phyloP scores from a whole-genome alignment of 192 early-diverging fungal genomes.

The Dissophora globulifera region DNA sequence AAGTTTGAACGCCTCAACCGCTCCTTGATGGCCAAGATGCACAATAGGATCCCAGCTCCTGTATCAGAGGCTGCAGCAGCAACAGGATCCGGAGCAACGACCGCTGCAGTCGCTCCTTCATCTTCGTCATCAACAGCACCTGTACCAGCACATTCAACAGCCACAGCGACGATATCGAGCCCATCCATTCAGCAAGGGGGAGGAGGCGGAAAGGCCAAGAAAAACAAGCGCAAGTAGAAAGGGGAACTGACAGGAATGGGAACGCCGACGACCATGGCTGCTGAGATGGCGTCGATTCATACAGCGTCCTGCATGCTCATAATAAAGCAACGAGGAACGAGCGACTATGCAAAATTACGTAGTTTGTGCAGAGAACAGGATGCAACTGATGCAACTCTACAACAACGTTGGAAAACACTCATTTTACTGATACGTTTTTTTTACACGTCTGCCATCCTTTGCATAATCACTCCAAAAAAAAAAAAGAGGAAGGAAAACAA shows the following conservation, averaged over 20 bases:
- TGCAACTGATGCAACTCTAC: too few relatives aligned
- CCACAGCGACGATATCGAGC: slow-evolving; percentile 43
- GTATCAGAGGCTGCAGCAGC: slow-evolving; percentile 17
- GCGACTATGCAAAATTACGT: too few relatives aligned
- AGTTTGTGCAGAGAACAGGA: too few relatives aligned
- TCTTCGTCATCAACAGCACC: slow-evolving; percentile 16
- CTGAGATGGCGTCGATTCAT: not conserved
- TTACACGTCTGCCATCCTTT: too few relatives aligned
- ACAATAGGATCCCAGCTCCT: slow-evolving; percentile 56
- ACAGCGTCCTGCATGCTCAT: not conserved
- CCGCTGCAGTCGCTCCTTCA: slow-evolving; percentile 2
- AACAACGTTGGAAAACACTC: too few relatives aligned
- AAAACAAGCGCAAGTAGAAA: slow-evolving; percentile 44
- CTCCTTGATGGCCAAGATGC: slow-evolving; percentile 77
- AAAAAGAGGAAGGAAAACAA: too few relatives aligned
- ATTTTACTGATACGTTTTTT: too few relatives aligned
- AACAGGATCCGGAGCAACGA: slow-evolving; percentile 6
- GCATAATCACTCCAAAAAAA: too few relatives aligned
- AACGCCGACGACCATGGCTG: not conserved
- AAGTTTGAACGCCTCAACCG: slow-evolving; percentile 78
- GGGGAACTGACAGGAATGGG: not conserved
- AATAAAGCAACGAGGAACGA: too few relatives aligned
- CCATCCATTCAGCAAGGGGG: slow-evolving; percentile 43
- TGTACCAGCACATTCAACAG: slow-evolving; percentile 12
- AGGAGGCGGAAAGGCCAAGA: slow-evolving; percentile 52